Conservation (phyloP, 495 filamentous ascomycete species). For the Penicillium chermesinum region DNA sequence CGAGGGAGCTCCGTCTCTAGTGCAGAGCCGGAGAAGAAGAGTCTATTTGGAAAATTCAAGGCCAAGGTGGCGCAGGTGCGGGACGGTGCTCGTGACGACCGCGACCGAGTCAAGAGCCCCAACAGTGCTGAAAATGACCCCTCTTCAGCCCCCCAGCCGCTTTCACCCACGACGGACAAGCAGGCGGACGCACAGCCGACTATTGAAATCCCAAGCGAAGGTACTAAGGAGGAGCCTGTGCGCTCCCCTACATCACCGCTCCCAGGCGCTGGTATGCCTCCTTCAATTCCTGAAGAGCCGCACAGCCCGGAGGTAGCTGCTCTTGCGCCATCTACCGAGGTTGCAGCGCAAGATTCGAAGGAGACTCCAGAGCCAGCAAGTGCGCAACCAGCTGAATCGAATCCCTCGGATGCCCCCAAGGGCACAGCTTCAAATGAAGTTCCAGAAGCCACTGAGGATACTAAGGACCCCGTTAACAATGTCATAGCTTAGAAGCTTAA, state of each 20-base stretch:
- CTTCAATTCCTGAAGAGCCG: constrained; percentile 40
- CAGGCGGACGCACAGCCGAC: constrained; percentile 20
- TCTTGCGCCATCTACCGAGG: not conserved
- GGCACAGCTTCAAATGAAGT: not conserved
- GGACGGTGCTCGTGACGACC: constrained; percentile 61
- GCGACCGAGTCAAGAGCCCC: constrained; percentile 53
- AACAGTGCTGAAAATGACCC: constrained; percentile 32
- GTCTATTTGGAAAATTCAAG: constrained; percentile 79
- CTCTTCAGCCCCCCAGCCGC: constrained; percentile 18
- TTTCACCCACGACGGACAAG: constrained; percentile 21
- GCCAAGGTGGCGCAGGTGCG: constrained; percentile 76
- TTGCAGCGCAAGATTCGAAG: not conserved
- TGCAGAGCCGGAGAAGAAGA: constrained; percentile 56
- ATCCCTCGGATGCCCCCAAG: not conserved
- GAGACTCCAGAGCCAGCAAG: not conserved
- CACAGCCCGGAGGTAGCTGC: constrained; percentile 24
- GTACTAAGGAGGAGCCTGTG: constrained; percentile 16
- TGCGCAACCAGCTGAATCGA: not conserved
- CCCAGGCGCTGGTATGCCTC: constrained; percentile 31
- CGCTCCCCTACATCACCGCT: constrained; percentile 33
- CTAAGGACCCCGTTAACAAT: not conserved
- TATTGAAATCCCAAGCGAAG: constrained; percentile 23
- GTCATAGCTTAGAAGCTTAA: too few species aligned
- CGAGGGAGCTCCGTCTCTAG: constrained; percentile 28
- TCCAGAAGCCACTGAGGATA: not conserved